Percentiles rank a stretch among this genome's conserved stretches.
Conservation (phyloP, 202 grass and related monocot species). For the Schoenoplectus tabernaemontani region DNA sequence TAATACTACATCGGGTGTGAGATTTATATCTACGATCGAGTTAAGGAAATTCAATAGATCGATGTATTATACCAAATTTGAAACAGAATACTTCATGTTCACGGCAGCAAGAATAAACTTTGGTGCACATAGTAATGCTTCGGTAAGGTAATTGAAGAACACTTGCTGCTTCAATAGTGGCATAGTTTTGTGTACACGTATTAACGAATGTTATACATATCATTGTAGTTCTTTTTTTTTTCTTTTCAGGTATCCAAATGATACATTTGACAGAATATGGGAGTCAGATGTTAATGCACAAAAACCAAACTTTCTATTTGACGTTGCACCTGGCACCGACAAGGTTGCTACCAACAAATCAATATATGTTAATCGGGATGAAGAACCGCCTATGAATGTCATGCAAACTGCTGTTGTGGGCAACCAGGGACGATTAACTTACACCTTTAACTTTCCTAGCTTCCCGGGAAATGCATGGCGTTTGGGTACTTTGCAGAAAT, state of each 20-base stretch:
- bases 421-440: constrained; percentile 1
- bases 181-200: too few relatives aligned
- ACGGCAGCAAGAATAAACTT: too few relatives aligned
- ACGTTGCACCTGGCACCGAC: not conserved
- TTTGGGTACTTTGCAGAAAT: constrained; percentile 27
- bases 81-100: too few relatives aligned
- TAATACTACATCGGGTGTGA: too few relatives aligned
- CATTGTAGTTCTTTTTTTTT: too few relatives aligned
- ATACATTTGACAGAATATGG: constrained; percentile 29
- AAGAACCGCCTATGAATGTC: constrained; percentile 13
- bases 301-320: constrained; percentile 12
- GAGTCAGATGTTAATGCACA: constrained; percentile 18
- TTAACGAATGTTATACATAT: too few relatives aligned
- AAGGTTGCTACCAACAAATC: constrained; percentile 22
- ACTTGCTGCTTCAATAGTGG: too few relatives aligned
- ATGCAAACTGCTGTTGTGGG: constrained; percentile 32
- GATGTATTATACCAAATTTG: too few relatives aligned
- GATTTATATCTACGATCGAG: too few relatives aligned
- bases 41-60: too few relatives aligned
- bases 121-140: too few relatives aligned
- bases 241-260: constrained; percentile 23
- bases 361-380: not conserved
- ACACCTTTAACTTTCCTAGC: not conserved
- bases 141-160: too few relatives aligned
- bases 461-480: constrained; percentile 24